phyloP scores from a whole-genome alignment of 192 early-diverging fungal species.

The Dispira parvispora region DNA sequence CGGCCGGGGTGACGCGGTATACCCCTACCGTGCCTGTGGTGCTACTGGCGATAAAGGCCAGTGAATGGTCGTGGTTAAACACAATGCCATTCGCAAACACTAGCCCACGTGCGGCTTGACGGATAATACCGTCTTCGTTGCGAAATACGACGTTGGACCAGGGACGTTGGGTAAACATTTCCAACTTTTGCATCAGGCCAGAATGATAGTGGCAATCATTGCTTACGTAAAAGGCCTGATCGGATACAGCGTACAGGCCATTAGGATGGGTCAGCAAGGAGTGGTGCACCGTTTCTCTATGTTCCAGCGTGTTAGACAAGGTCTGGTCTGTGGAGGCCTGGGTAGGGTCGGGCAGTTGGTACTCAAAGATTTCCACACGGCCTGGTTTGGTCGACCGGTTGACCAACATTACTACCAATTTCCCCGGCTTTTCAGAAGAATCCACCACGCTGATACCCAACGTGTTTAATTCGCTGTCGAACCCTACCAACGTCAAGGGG shows the following conservation, averaged over 20 bases:
- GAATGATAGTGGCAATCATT: conserved; percentile 29
- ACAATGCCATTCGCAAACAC: conserved; percentile 27
- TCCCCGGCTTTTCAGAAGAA: not conserved
- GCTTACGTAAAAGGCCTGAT: conserved; percentile 37
- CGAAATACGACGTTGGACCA: conserved; percentile 20
- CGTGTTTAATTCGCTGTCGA: not conserved
- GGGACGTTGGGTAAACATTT: conserved; percentile 14
- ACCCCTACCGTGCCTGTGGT: conserved; percentile 20
- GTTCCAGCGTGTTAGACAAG: conserved; percentile 21
- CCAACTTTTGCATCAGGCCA: conserved; percentile 13
- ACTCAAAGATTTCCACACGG: not conserved
- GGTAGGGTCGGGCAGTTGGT: not conserved
- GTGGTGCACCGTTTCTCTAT: conserved; percentile 33
- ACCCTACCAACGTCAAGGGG: not conserved
- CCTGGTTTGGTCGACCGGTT: not conserved
- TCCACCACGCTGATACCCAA: not conserved
- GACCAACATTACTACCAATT: not conserved
- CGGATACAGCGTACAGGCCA: conserved; percentile 32
- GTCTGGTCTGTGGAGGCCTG: not conserved
- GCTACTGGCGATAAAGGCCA: conserved; percentile 24
- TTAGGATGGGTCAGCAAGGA: conserved; percentile 36
- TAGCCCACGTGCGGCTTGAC: conserved; percentile 16
- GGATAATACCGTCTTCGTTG: conserved; percentile 16
- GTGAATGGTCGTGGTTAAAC: conserved; percentile 11
- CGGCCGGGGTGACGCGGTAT: conserved; percentile 12